Base-by-base conservation (phyloP, 1,139 yeast species). In the Sugiyamaella japonica region DNA sequence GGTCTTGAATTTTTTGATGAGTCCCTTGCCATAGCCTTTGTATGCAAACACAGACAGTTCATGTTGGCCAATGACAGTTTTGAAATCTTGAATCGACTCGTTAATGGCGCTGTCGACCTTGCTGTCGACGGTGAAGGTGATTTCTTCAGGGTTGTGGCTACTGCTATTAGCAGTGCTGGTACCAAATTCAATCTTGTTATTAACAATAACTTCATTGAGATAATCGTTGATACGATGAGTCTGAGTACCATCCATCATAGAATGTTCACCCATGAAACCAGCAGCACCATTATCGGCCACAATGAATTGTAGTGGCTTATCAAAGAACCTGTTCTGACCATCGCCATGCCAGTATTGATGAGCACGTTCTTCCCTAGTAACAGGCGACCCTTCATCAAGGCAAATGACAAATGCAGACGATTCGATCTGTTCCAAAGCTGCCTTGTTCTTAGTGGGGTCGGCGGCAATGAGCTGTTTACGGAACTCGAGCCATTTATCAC, bases 211-310 rank as follows among this genome's bases (percentile, higher is more conserved):
- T 53, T 78, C 78, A 62, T 84, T 78, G 50, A 91, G 79, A 67
- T 79, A 84, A 73, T 89, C 91, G 73, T 91, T 91, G 74, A 93
- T 75, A 66, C 91, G 85, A 65, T 89, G 84, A 38, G 97, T 93
- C 66, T 97, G 97, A 17, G 97, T 89, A 60, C 98, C 99, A 72
- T 93, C 99, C 98, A 93, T 93, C 78, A 83, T 87, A 34, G 97
- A 89, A 76, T 93, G 99, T 75, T 93, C 99, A 59, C 96, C 98
- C 69, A 90, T 75, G 76, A 90, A 91, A 1, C 97, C 98, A 17
- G 97, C 88, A 63, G 84, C 79, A 59, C 96, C 97, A 70, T 89
- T 90, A 61, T 84, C 85, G 60, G 87, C 76, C 55, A 93, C 82
- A 62, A 90, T 81, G 70, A 89, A 86, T 75, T 93, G 95, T 61